Conservation (phyloP, 192 early-diverging fungal species). For the Gamsiella multidivaricata region DNA sequence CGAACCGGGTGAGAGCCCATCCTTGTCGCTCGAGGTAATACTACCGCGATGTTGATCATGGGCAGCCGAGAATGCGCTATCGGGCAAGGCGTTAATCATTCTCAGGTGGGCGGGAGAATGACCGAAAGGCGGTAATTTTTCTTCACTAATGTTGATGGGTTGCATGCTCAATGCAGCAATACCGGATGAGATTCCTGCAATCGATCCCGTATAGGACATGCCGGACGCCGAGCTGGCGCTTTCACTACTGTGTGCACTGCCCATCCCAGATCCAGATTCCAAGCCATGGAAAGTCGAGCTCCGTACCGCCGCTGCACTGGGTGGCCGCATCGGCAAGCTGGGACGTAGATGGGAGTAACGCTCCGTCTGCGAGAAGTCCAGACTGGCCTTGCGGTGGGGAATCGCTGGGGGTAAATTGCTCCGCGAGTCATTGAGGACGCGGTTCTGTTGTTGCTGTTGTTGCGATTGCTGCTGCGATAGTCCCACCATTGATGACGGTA, state of each 20-base stretch:
- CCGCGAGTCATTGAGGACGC: conserved; percentile 1
- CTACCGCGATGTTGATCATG: conserved; percentile 16
- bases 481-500: conserved; percentile 2
- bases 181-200: conserved; percentile 8
- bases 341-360: conserved; percentile 41
- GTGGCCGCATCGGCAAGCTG: conserved; percentile 36
- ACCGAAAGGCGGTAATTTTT: conserved; percentile 47
- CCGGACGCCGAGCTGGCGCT: not conserved
- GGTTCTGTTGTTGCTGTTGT: conserved; percentile 14
- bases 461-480: conserved; percentile 16
- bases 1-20: conserved; percentile 34
- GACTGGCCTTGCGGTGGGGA: conserved; percentile 45
- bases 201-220: not conserved
- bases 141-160: conserved; percentile 51
- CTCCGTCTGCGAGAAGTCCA: conserved; percentile 47
- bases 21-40: conserved; percentile 24
- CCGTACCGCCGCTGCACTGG: conserved; percentile 41
- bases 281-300: conserved; percentile 54
- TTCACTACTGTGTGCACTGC: not conserved
- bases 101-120: conserved; percentile 44
- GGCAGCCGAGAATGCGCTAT: not conserved
- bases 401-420: conserved; percentile 33
- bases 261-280: conserved; percentile 9
- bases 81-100: conserved; percentile 32
- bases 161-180: conserved; percentile 26